Evolutionary conservation across 2,329 filamentous ascomycete species (phyloP), one percentile per base, ranked within the genome.

Genomic region (Pezicula neosporulosa): DNA sequence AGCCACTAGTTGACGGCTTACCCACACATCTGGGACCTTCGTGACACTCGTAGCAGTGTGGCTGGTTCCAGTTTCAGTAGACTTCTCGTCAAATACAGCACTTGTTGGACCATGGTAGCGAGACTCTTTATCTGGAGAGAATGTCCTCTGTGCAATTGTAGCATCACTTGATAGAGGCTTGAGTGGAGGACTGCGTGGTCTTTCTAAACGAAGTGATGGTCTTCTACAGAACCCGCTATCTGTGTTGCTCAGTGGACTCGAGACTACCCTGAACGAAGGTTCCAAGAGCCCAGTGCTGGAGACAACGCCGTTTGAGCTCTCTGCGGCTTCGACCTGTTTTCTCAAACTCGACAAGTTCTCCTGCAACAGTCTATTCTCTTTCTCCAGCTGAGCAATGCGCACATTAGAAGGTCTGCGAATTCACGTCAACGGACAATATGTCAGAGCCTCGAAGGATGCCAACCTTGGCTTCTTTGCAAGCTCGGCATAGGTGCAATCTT

Each of bases 101-200:
- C 53, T 55, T 2, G 53, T 55, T n/a, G 49, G 48, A 5, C 53
- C 53, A 48, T 55, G 48, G 45, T 51, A 52, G 27, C 16, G 37
- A n/a, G 41, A 35, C 33, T 42, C 43, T 30, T 46, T 43, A 42
- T 44, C 45, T 6, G 33, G 37, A 30, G 30, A 21, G 4, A 44
- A 33, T 9, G 13, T 18, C 18, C 12, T 48, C 15, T 39, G 28
- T 30, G 8, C 13, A n/a, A 19, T 15, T 7, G 6, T 12, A 36
- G 12, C 10, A 19, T 35, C 10, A 47, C 10, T 47, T 16, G 28
- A 13, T 4, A 12, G 24, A n/a, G 44, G 19, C 44, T 19, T 9
- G 16, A 12, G 44, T 13, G 24, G 16, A 47, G 44, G 38, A 18
- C n/a, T n/a, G n/a, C n/a, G n/a, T n/a, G n/a, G n/a, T n/a, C n/a